phyloP scores from a whole-genome alignment of 2,329 filamentous ascomycete species.

The Monilinia vaccinii-corymbosi region DNA sequence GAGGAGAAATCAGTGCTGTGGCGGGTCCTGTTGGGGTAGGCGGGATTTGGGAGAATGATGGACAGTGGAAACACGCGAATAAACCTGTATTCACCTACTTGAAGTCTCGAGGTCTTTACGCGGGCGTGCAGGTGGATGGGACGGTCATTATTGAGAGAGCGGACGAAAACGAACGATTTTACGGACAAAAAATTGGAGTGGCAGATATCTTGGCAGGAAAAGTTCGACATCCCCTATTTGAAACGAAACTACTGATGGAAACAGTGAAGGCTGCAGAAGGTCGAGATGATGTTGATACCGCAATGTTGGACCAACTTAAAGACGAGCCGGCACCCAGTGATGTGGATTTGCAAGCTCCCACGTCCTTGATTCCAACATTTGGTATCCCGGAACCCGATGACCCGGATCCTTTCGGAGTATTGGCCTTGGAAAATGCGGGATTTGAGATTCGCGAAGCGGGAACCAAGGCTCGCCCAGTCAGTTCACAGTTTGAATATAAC shows the following conservation, averaged over 20 bases:
- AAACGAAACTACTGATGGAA: slow-evolving; percentile 44
- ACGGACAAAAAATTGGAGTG: slow-evolving; percentile 55
- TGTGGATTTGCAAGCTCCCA: slow-evolving; percentile 42
- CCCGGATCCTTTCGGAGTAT: slow-evolving; percentile 84
- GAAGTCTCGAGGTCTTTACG: slow-evolving; percentile 83
- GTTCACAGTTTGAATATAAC: slow-evolving; percentile 75
- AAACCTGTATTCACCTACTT: slow-evolving; percentile 72
- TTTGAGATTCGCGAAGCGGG: slow-evolving; percentile 88
- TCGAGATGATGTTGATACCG: slow-evolving; percentile 62
- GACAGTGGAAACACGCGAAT: slow-evolving; percentile 46
- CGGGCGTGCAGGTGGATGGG: slow-evolving; percentile 77
- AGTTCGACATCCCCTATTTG: slow-evolving; percentile 24
- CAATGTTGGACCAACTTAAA: slow-evolving; percentile 53
- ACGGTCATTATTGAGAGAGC: slow-evolving; percentile 77
- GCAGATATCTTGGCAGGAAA: slow-evolving; percentile 47
- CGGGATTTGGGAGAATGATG: slow-evolving; percentile 30
- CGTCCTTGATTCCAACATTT: slow-evolving; percentile 43
- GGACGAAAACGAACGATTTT: slow-evolving; percentile 85
- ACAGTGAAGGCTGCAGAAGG: slow-evolving; percentile 86
- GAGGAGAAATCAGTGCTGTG: slow-evolving; percentile 68
- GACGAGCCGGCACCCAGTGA: slow-evolving; percentile 69
- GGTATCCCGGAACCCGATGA: slow-evolving; percentile 73
- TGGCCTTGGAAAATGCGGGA: slow-evolving; percentile 83
- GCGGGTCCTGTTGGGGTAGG: slow-evolving; percentile 62
- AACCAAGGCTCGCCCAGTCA: slow-evolving; percentile 60